Percentiles rank a stretch among this genome's conserved stretches.
Evolutionary conservation across 2,329 filamentous ascomycete genomes (phyloP).

Genomic region (Lachnellula subtilissima): DNA sequence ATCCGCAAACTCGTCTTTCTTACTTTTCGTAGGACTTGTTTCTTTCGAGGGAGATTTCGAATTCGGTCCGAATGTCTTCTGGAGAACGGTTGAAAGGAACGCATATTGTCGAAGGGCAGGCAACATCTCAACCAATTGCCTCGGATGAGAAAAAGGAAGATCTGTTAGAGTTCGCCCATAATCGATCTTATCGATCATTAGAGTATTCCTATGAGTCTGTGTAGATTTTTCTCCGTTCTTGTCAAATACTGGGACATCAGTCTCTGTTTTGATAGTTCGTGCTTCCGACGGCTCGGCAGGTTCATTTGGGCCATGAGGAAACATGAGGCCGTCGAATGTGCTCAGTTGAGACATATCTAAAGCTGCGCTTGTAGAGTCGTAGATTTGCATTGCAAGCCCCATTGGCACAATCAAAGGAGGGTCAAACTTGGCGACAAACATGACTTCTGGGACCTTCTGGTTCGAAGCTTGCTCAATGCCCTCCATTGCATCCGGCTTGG

Average conservation of each 20-base stretch:
- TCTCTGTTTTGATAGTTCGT: slow-evolving; percentile 48
- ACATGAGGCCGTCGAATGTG: slow-evolving; percentile 48
- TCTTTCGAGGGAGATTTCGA: slow-evolving; percentile 5
- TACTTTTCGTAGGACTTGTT: slow-evolving; percentile 17
- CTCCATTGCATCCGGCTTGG: slow-evolving; percentile 49
- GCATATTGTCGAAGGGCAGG: slow-evolving; percentile 72
- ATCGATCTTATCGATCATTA: slow-evolving; percentile 69
- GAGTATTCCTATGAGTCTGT: slow-evolving; percentile 49
- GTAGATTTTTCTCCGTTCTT: slow-evolving; percentile 21
- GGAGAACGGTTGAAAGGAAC: slow-evolving; percentile 60
- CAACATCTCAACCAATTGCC: slow-evolving; percentile 69
- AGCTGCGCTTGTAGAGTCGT: slow-evolving; percentile 52
- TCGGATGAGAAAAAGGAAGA: slow-evolving; percentile 72
- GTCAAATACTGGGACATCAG: slow-evolving; percentile 40
- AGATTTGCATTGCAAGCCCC: slow-evolving; percentile 57
- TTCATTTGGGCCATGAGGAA: slow-evolving; percentile 43
- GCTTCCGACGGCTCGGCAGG: slow-evolving; percentile 50
- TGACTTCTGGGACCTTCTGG: slow-evolving; percentile 61
- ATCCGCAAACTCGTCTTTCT: slow-evolving; percentile 24
- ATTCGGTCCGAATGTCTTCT: slow-evolving; percentile 50
- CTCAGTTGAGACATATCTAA: slow-evolving; percentile 50
- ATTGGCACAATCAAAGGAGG: slow-evolving; percentile 69
- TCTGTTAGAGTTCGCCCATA: slow-evolving; percentile 63
- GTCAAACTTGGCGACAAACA: slow-evolving; percentile 70
- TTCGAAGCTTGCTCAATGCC: slow-evolving; percentile 44